Base-by-base conservation (phyloP, 1,139 yeast genomes). In the Pneumocystis wakefieldiae region DNA sequence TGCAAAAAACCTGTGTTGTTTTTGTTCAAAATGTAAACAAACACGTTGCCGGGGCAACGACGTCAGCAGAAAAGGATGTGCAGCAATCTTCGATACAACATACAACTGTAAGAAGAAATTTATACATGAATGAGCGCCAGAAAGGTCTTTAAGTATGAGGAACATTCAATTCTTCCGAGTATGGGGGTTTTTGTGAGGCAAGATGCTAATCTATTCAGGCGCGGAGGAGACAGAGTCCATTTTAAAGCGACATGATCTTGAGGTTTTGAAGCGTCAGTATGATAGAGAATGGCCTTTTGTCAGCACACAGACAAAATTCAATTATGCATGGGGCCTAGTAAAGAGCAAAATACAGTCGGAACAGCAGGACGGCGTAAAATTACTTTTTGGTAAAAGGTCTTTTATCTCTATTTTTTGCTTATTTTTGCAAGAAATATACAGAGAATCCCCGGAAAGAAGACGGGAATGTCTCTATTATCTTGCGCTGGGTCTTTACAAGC, bases 271-370 rank as follows among this genome's bases (percentile, higher is more conserved):
- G 66, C 81, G 85, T 70, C 97, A 91, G 70, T 88, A 89, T 60
- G 82, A 84, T 42, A 78, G 86, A 1, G 98, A 94, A 73, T 85
- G 87, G 57, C 95, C 94, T 10, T 77, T 81, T 62, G 91, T 89
- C 0, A 80, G 90, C 0, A 80, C 88, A 0, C 97, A 89, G 73
- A 86, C 96, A 3, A 81, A 84, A 65, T 94, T 94, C 79, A 94
- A 92, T 74, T 88, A 87, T 70, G 95, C 97, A 0, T 94, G 99
- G 98, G 98, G 95, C 1, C 77, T 92, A 63, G 82, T 94, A 67
- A 90, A 90, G 72, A 83, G 95, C 4, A 71, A 74, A 62, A 76
- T 78, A 59, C 78, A 78, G 32, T 79, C 78, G 61, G 85, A 87
- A 66, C 95, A 88, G 71, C 81, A 85, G 68, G 79, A 85, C 63